Percentiles rank a stretch among this genome's conserved stretches.
phyloP scores from a whole-genome alignment of 345 rosid genomes.

The Cardamine occulta region DNA sequence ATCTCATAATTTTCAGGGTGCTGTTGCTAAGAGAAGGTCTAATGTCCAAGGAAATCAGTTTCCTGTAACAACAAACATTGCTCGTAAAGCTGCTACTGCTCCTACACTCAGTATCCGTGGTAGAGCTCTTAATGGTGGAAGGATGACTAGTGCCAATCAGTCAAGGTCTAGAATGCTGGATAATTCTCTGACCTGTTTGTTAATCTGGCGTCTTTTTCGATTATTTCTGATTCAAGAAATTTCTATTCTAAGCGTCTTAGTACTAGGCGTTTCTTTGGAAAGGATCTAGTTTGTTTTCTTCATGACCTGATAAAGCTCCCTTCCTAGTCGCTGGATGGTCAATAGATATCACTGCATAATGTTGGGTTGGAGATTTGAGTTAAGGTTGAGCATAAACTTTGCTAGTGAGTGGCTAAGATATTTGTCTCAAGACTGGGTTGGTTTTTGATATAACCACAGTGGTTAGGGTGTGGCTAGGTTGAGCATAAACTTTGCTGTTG shows the following conservation, averaged over 20 bases:
- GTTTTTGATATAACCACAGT: conserved; percentile 4
- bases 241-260: neutral
- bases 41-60: conserved; percentile 59
- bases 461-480: conserved; percentile 31
- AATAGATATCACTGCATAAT: neutral
- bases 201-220: conserved; percentile 17
- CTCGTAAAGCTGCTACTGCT: conserved; percentile 58
- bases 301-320: neutral
- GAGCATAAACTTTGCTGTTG: neutral
- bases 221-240: conserved; percentile 11
- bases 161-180: conserved; percentile 59
- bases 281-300: neutral
- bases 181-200: conserved; percentile 23
- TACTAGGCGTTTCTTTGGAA: too few relatives aligned
- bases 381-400: conserved; percentile 1
- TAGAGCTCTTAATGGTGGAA: conserved; percentile 55
- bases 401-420: conserved; percentile 20
- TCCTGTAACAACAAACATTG: conserved; percentile 58
- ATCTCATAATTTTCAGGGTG: conserved; percentile 54
- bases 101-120: conserved; percentile 46
- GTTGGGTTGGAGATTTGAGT: neutral
- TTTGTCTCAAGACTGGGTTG: conserved; percentile 18
- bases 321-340: neutral
- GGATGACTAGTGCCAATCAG: conserved; percentile 50
- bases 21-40: conserved; percentile 70